Conservation (phyloP, 202 grass and related monocot genomes). For the Dendrocalamus latiflorus region DNA sequence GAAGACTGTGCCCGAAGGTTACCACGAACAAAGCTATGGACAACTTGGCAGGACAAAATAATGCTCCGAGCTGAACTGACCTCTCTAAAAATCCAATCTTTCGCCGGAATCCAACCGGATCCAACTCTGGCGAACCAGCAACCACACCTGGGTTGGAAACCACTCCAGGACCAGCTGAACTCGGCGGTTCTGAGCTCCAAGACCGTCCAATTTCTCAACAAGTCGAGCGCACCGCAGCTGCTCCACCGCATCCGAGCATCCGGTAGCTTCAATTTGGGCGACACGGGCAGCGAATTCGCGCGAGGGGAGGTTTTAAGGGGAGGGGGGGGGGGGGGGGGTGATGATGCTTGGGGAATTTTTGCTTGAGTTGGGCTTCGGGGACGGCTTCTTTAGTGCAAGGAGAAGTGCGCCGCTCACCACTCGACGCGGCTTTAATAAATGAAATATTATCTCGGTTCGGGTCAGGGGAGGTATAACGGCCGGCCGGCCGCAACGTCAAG, state of each 20-base stretch:
- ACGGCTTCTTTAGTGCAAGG: slow-evolving; percentile 22
- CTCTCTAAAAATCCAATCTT: not conserved
- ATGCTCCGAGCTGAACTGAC: not conserved
- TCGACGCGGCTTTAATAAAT: slow-evolving; percentile 25
- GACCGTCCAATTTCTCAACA: not conserved
- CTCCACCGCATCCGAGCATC: not conserved
- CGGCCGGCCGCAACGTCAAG: not conserved
- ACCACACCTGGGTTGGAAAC: not conserved
- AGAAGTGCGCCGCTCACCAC: slow-evolving; percentile 13
- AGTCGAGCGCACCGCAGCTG: not conserved
- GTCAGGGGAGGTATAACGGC: not conserved
- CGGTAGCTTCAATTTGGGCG: not conserved
- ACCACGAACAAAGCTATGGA: not conserved
- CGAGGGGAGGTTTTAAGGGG: not conserved
- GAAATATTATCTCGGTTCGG: not conserved
- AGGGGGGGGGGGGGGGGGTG: no score
- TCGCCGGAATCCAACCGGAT: slow-evolving; percentile 3
- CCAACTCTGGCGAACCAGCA: not conserved
- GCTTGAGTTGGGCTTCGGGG: not conserved
- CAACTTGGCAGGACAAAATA: not conserved
- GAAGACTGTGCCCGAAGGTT: not conserved
- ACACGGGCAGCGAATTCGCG: not conserved
- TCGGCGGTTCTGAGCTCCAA: not conserved
- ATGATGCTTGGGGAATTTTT: not conserved
- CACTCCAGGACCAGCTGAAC: not conserved